Evolutionary conservation across 768 basidiomycete species (phyloP), one percentile per base, ranked within the genome.

Genomic region (Auriscalpium vulgare): DNA sequence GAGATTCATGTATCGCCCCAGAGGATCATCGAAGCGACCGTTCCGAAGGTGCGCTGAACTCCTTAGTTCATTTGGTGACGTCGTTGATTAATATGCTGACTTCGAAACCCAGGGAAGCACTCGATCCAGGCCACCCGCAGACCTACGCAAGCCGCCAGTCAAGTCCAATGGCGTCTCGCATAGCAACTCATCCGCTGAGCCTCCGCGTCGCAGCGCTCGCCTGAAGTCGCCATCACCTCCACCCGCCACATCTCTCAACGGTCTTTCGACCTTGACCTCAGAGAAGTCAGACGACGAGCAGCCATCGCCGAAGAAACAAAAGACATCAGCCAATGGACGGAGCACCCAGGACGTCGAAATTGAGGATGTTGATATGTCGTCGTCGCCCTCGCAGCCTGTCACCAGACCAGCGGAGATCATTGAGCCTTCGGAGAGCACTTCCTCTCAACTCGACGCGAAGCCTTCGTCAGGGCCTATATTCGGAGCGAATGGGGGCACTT

Each of bases 1-100:
- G 71, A 69, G 48, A 61, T 64, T 43, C 50, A 38, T 19, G 45
- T 74, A 50, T 80, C 83, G 37, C 78, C 83, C 1, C 85, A 86
- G 59, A 81, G 80, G 38, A 84, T 88, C 50, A 85, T 91, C 47
- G 86, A 88, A 69, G 86, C 87, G 3, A 89, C 88, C 2, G 64
- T 90, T 11, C 88, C 88, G 13, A 87, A 53, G 23, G 61, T 62
- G 44, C 4, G 29, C 29, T 29, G 29, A 29, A 29, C 7, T 29
- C 29, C 29, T 29, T 7, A 29, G 4, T 29, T 29, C 29, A 29
- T 29, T 29, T 29, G 29, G 29, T 29, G 29, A 29, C 29, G 29
- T 29, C 29, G 29, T 29, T 29, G 29, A 29, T 29, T 29, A 29
- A 29, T 29, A 29, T 29, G 29, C 29, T 29, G 29, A 29, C 29